phyloP scores from a whole-genome alignment of 1,284 basidiomycete genomes.

The Agaricales sp. region DNA sequence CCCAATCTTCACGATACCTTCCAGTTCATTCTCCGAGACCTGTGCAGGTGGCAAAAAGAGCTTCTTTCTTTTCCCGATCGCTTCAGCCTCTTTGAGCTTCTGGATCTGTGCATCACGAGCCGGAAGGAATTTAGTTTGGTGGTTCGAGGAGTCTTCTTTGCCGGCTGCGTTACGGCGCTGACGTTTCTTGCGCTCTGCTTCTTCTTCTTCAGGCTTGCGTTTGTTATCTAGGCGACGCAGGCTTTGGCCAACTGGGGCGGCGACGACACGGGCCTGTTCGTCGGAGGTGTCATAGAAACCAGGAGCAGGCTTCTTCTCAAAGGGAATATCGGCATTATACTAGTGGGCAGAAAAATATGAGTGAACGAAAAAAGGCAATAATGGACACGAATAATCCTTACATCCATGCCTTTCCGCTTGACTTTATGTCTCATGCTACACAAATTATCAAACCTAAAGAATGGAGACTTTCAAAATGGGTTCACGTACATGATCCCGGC shows the following conservation, averaged over 20 bases:
- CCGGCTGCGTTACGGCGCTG: constrained; percentile 53
- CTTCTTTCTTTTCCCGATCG: constrained; percentile 83
- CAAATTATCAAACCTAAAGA: constrained; percentile 14
- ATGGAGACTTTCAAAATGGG: neutral
- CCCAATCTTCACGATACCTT: constrained; percentile 98
- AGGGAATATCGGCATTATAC: constrained; percentile 98
- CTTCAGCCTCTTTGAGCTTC: constrained; percentile 94
- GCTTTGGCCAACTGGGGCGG: constrained; percentile 88
- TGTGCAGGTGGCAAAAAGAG: constrained; percentile 85
- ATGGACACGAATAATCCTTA: constrained; percentile 26
- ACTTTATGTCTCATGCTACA: constrained; percentile 75
- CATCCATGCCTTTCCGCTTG: constrained; percentile 97
- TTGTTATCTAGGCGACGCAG: constrained; percentile 87
- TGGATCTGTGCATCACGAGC: constrained; percentile 95
- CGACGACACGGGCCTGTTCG: constrained; percentile 82
- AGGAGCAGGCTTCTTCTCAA: constrained; percentile 91
- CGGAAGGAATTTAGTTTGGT: constrained; percentile 87
- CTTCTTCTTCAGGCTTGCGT: constrained; percentile 85
- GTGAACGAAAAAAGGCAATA: constrained; percentile 6
- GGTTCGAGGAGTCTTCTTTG: constrained; percentile 51
- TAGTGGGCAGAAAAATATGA: constrained; percentile 20
- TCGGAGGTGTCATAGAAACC: constrained; percentile 98
- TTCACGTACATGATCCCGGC: constrained; percentile 86
- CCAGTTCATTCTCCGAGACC: constrained; percentile 92
- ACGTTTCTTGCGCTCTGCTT: constrained; percentile 78